Conservation (phyloP, 805 yeast genomes). For the Cyberlindnera xylosilytica region DNA sequence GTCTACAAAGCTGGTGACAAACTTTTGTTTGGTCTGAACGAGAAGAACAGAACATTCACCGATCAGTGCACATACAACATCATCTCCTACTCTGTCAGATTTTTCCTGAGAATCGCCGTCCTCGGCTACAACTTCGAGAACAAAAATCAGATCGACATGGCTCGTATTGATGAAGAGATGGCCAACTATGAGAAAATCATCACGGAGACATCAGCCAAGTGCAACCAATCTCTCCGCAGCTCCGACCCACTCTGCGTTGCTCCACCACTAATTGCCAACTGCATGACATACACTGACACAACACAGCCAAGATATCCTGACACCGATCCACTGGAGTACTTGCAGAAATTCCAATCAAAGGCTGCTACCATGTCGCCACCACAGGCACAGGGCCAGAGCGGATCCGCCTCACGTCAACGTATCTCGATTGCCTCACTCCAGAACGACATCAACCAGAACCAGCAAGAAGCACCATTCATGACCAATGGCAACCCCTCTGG, state of each 20-base stretch:
- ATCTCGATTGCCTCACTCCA: not conserved
- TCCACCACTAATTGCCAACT: conserved; percentile 7
- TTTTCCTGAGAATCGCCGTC: conserved; percentile 22
- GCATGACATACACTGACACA: not conserved
- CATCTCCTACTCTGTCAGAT: conserved; percentile 15
- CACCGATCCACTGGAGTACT: not conserved
- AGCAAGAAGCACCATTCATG: not conserved
- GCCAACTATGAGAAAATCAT: conserved; percentile 4
- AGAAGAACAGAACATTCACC: not conserved
- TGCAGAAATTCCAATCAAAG: too few species aligned
- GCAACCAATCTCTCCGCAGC: not conserved
- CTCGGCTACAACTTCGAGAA: conserved; percentile 19
- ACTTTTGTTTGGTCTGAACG: conserved; percentile 7
- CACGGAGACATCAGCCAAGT: conserved; percentile 1
- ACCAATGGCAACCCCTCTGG: not conserved
- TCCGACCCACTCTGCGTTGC: conserved; percentile 7
- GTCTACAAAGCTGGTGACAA: conserved; percentile 8
- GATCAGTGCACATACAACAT: conserved; percentile 13
- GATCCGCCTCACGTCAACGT: too few species aligned
- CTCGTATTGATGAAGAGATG: conserved; percentile 4
- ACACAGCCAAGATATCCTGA: not conserved
- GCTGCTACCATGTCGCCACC: not conserved
- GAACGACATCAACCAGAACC: not conserved
- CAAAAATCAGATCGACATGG: conserved; percentile 3
- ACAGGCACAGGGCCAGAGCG: too few species aligned